Evolutionary conservation across 1,284 basidiomycete genomes (phyloP), one percentile per base, ranked within the genome.

Genomic region (Fomitiporia mediterranea): DNA sequence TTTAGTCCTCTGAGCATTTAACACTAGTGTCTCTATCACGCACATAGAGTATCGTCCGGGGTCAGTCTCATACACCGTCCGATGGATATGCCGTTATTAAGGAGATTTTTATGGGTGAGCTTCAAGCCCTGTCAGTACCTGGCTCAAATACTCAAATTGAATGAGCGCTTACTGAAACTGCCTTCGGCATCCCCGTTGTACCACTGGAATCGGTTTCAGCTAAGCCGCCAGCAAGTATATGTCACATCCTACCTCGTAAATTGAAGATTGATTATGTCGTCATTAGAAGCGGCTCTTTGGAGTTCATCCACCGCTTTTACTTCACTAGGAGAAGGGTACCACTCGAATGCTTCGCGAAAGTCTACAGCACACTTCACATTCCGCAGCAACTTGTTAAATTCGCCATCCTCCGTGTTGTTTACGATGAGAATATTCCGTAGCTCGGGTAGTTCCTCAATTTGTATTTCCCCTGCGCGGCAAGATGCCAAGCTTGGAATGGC

Each of bases 201-300:
- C 89, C 89, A 62, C 89, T 91, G 56, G 44, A 32, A 53, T 40
- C 17, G 21, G 15, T 23, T 28, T 27, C 19, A 3, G 23, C 47
- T 32, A 43, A 51, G n/a, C n/a, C n/a, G n/a, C n/a, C n/a, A n/a
- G n/a, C n/a, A n/a, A n/a, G n/a, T n/a, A n/a, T n/a, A n/a, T n/a
- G n/a, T n/a, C n/a, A 37, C n/a, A 38, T 62, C 70, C 7, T 59
- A 87, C 88, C 88, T 91, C 19, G 89, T 91, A 63, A 91, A 90
- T 66, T 92, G 90, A 58, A 93, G 63, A 64, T 91, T 93, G 53
- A 91, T 83, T 2, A 91, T 74, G 38, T 92, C 89, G 56, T 89
- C 80, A 40, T 80, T 78, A 11, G 74, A 55, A 56, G 84, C 61
- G 4, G 72, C 70, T 50, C 63, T 63, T 52, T 67, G 64, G 15